Evolutionary conservation across 306 rosid species (phyloP).

Genomic region (Cucumis cinereus): DNA sequence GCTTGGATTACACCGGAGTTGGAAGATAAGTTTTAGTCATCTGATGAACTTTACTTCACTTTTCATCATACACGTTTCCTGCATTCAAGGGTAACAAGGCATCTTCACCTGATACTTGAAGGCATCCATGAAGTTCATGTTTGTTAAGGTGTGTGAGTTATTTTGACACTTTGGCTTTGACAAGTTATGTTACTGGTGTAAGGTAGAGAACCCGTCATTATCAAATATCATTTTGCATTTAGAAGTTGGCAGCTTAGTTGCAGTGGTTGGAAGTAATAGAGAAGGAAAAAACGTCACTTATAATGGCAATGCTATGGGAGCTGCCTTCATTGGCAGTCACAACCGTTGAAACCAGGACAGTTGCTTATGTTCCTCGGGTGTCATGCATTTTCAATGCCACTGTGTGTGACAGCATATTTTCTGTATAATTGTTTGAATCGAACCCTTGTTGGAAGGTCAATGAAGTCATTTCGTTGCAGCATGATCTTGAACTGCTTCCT

Average conservation of each 20-base stretch:
- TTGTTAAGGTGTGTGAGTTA: conserved; percentile 22
- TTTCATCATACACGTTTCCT: no score
- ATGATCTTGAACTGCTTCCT: conserved; percentile 65
- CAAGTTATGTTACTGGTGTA: conserved; percentile 74
- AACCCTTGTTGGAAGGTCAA: conserved; percentile 55
- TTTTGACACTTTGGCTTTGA: conserved; percentile 88
- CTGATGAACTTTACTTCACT: no score
- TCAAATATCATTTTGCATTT: conserved; percentile 61
- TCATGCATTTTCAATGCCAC: conserved; percentile 94
- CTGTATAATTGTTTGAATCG: conserved; percentile 56
- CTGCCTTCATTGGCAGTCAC: conserved; percentile 38
- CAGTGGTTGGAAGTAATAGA: conserved; percentile 83
- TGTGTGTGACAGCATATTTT: conserved; percentile 70
- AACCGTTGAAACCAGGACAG: conserved; percentile 44
- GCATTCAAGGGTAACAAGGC: no score
- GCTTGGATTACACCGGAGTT: no score
- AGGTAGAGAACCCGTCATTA: conserved; percentile 67
- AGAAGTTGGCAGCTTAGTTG: conserved; percentile 69
- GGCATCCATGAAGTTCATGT: no score
- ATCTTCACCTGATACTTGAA: no score
- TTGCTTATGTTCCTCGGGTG: conserved; percentile 89
- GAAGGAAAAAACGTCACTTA: conserved; percentile 82
- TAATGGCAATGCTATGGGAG: conserved; percentile 81
- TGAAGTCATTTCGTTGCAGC: conserved; percentile 49
- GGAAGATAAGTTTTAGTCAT: no score